Base-by-base conservation (phyloP, 352 stramenopile species). In the Globisporangium rhizosaccharum region DNA sequence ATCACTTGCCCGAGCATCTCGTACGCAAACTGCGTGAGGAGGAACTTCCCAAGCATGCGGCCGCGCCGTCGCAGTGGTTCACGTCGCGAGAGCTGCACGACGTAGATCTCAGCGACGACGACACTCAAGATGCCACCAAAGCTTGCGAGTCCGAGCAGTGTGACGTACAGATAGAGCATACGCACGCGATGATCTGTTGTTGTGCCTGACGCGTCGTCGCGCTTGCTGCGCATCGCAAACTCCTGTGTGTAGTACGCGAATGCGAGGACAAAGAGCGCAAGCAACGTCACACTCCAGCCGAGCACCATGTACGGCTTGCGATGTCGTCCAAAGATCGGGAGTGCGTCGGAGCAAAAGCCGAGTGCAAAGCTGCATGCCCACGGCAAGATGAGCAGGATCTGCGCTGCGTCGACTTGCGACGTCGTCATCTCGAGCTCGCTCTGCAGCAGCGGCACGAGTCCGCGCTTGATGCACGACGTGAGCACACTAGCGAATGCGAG, bases 271-370 rank as follows among this genome's bases (percentile, higher is more conserved):
- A 88, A 88, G 39, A 78, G 74, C 12, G 72, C 53, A 3, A 82
- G 20, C 6, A 79, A 50, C 6, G 72, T 63, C n/a, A 79, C 44
- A 18, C 62, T 30, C 79, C 79, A 87, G 7, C 68, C 79, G 18
- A 68, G 33, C 3, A 89, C 59, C 33, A 87, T 79, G 62, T 87
- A 89, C 3, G 70, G 30, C 56, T 87, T 87, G 10, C 79, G 68
- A 42, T 76, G 59, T 26, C 62, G 66, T n/a, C 70, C 72, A 15
- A 83, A 53, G 39, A 89, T 51, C 0, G 76, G 65, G 12, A 82
- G 46, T 9, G 66, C 57, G 58, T 89, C 79, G 1, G 79, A 86
- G 44, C 83, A 53, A 48, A 87, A 86, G 20, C 77, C 75, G 47
- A 73, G 61, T 1, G 80, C 39, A 23, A 82, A 82, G 50, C 56